Conservation (phyloP, 768 basidiomycete species). For the Calvatia gigantea region DNA sequence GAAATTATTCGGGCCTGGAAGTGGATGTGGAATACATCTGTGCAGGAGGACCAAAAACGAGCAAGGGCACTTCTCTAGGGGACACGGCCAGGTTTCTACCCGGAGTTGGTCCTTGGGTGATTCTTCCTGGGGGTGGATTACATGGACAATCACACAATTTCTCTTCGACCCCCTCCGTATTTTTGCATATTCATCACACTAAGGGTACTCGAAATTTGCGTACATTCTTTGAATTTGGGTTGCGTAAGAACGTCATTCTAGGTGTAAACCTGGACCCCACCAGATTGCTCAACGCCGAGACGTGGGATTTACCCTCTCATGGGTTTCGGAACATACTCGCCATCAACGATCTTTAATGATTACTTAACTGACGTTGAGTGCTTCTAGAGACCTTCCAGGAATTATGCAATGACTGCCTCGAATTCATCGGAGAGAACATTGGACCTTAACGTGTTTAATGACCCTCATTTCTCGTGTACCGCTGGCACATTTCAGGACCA, state of each 20-base stretch:
- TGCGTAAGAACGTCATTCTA: too few relatives aligned
- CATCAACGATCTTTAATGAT: slow-evolving; percentile 40
- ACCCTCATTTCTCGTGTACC: slow-evolving; percentile 51
- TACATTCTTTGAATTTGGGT: too few relatives aligned
- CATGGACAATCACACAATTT: too few relatives aligned
- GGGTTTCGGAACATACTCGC: slow-evolving; percentile 37
- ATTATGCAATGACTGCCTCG: slow-evolving; percentile 11
- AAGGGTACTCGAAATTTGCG: too few relatives aligned
- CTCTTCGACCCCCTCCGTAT: too few relatives aligned
- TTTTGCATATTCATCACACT: too few relatives aligned
- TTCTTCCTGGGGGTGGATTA: too few relatives aligned
- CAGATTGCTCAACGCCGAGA: slow-evolving; percentile 40
- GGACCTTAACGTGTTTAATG: slow-evolving; percentile 42
- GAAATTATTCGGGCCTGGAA: slow-evolving; percentile 6
- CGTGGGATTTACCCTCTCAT: slow-evolving; percentile 43
- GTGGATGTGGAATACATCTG: slow-evolving; percentile 7
- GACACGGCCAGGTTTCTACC: background rate
- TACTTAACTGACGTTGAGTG: slow-evolving; percentile 20
- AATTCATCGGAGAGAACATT: slow-evolving; percentile 18
- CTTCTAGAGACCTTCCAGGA: slow-evolving; percentile 39
- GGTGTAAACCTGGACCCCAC: too few relatives aligned
- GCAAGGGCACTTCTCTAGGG: background rate
- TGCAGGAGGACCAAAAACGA: slow-evolving; percentile 3
- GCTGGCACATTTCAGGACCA: slow-evolving; percentile 61
- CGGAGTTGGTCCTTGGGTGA: too few relatives aligned